These are phyloP conservation scores for Scenedesmus sp. DNA, from an alignment of 163 green algal species.

Conservation along the genomic window DNA sequence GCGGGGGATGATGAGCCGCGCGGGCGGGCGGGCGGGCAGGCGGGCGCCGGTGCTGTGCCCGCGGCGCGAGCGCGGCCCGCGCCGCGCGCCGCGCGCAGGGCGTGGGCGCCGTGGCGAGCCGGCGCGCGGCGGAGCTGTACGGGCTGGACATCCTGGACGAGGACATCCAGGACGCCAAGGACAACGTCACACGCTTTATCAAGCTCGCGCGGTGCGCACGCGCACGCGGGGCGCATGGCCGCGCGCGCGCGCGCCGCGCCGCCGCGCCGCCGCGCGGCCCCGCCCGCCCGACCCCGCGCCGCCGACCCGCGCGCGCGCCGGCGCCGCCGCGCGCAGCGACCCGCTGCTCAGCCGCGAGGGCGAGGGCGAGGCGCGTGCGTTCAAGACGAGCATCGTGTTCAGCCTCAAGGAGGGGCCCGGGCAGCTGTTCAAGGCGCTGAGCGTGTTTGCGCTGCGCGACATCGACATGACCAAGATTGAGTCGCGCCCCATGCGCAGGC, in stretches of 20 bases:
- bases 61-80: no score
- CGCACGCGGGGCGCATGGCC: no score
- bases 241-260: no score
- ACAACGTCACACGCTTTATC: conserved; percentile 98
- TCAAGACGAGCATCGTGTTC: conserved; percentile 97
- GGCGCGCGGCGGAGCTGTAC: conserved; percentile 93
- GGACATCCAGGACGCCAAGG: conserved; percentile 87
- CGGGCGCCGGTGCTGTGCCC: neutral
- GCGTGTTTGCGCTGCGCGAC: conserved; percentile 95
- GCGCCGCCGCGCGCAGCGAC: conserved; percentile 71
- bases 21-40: neutral
- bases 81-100: conserved; percentile 57
- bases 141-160: conserved; percentile 91
- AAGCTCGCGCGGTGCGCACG: conserved; percentile 76
- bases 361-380: conserved; percentile 53
- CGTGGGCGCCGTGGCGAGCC: conserved; percentile 86
- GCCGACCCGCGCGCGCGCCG: no score
- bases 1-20: neutral
- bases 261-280: no score
- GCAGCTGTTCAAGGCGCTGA: conserved; percentile 96
- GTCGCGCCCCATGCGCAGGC: conserved; percentile 86
- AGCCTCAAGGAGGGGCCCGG: conserved; percentile 88
- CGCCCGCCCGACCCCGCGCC: no score
- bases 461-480: conserved; percentile 99
- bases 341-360: conserved; percentile 71